Conservation (phyloP, 2,329 filamentous ascomycete genomes). For the Sclerotinia sclerotiorum region DNA sequence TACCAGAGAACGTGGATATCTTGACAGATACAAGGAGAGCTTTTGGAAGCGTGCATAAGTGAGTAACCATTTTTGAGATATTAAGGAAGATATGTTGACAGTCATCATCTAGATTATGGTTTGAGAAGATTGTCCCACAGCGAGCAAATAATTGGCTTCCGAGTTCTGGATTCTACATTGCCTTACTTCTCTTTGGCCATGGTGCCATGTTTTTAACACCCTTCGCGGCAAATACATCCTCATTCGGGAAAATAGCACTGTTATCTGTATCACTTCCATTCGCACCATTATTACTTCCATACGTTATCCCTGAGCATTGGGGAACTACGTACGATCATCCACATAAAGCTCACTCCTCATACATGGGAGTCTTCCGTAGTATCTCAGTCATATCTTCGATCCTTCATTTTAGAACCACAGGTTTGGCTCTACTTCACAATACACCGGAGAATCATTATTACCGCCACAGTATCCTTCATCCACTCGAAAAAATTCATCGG, state of each 20-base stretch:
- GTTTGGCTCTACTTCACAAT: constrained; percentile 48
- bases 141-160: constrained; percentile 50
- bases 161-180: constrained; percentile 42
- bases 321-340: constrained; percentile 48
- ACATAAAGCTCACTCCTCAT: constrained; percentile 44
- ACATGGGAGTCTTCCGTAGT: constrained; percentile 49
- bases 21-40: constrained; percentile 25
- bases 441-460: constrained; percentile 50
- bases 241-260: constrained; percentile 43
- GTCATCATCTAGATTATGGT: constrained; percentile 37
- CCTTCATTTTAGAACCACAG: constrained; percentile 49
- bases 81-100: constrained; percentile 11
- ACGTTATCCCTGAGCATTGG: constrained; percentile 50
- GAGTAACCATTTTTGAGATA: background rate
- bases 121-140: constrained; percentile 42
- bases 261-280: constrained; percentile 46
- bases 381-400: constrained; percentile 47
- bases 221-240: constrained; percentile 44
- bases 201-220: constrained; percentile 44
- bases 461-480: constrained; percentile 49
- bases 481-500: constrained; percentile 48
- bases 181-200: constrained; percentile 43
- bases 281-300: constrained; percentile 48
- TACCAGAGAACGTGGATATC: constrained; percentile 40
- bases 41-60: constrained; percentile 14